Base-by-base conservation (phyloP, 2,329 filamentous ascomycete species). In the Orbilia blumenaviensis region DNA sequence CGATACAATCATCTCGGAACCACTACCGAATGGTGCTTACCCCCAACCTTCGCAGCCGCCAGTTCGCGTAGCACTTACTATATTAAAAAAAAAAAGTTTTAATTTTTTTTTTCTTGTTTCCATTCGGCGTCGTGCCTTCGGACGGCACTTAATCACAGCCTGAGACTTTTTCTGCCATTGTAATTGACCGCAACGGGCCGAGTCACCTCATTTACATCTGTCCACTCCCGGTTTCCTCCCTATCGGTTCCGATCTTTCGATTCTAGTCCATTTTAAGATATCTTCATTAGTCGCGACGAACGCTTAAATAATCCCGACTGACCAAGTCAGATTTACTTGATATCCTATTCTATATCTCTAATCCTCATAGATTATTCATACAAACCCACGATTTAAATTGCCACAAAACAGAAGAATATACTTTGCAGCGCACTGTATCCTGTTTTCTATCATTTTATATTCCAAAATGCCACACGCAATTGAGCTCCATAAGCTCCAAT, bases 391-490 rank as follows among this genome's bases (percentile, higher is more conserved):
- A 41, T 29, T 18, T 23, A 18, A 63, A 32, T 27, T n/a, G n/a
- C n/a, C n/a, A n/a, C n/a, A n/a, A n/a, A n/a, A n/a, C n/a, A n/a
- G n/a, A n/a, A n/a, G n/a, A n/a, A n/a, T n/a, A n/a, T n/a, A n/a
- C n/a, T n/a, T n/a, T n/a, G n/a, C n/a, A n/a, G n/a, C n/a, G n/a
- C n/a, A n/a, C n/a, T n/a, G n/a, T n/a, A n/a, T n/a, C n/a, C n/a
- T n/a, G n/a, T 25, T 6, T 36, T 32, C 42, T 29, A 44, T 29
- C 38, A 0, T 29, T 50, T 60, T 38, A 16, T 32, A 3, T 10
- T 41, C 29, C 48, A 18, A 64, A 29, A 75, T 75, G 71, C 71
- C 71, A 56, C 71, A 75, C 16, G 71, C 56, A 68, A 64, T 68
- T 38, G 71, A 75, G 42, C 16, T 63, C 8, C 69, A 52, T n/a